Evolutionary conservation across 352 stramenopile genomes (phyloP), one percentile per base, ranked within the genome.

Genomic region (Pythium dissotocum): DNA sequence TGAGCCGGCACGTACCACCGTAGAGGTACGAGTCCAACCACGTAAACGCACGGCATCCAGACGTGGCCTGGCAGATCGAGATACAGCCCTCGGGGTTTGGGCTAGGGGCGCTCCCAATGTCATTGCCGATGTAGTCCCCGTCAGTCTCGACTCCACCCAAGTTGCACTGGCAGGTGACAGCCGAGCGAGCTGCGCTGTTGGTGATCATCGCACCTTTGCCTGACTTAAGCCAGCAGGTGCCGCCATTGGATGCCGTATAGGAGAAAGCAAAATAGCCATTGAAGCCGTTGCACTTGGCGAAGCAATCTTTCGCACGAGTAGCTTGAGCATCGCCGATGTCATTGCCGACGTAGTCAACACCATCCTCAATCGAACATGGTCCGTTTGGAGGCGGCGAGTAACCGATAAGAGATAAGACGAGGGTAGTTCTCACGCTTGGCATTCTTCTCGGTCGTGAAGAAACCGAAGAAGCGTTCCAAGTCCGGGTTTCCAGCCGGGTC

Each of bases 401-500:
- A n/a, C n/a, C n/a, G n/a, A n/a, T n/a, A n/a, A n/a, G n/a, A 28
- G 13, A 38, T 56, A 2, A n/a, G 4, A 24, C 44, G 69, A 9
- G 72, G 72, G 58, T 68, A 78, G 30, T 64, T 61, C 28, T 21
- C 54, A 1, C 58, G 61, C 69, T 78, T 78, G 24, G 52, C n/a
- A 6, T 42, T 13, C n/a, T 65, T 70, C n/a, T 65, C 40, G 35
- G 65, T 62, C 30, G 60, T 74, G 44, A 72, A 78, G 44, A 79
- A 79, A 26, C 76, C 73, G 63, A 80, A 79, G 64, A 75, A 65
- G 12, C 33, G 61, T 64, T 83, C 76, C 14, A 62, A 56, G 18
- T 80, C 73, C 1, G 54, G 26, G 44, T 54, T 9, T 9, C 33
- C 55, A 13, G 59, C 52, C 8, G 32, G 65, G 55, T 80, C 76